A percentile compares a stretch with the other conserved stretches of the same genome.
Evolutionary conservation across 1,284 basidiomycete species (phyloP).

Genomic region (Xerocomus amazonicus): DNA sequence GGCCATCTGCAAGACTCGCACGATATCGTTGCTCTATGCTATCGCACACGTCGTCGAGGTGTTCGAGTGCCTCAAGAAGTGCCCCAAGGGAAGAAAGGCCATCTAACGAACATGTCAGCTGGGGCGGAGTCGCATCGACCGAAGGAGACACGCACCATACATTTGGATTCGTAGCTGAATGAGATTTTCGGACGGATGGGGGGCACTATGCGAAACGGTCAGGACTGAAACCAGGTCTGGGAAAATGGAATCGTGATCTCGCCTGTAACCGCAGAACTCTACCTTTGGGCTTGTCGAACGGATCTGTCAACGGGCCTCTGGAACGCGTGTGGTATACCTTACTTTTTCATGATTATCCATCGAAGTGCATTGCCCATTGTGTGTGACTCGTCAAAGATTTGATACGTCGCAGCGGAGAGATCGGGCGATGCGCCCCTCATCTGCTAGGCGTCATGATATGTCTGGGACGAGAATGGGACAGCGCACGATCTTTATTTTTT

Average conservation of each 20-base stretch:
- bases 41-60: conserved; percentile 72
- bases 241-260: conserved; percentile 26
- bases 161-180: conserved; percentile 97
- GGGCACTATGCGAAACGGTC: conserved; percentile 54
- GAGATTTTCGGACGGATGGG: conserved; percentile 95
- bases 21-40: conserved; percentile 66
- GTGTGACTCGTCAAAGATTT: conserved; percentile 91
- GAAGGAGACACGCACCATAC: conserved; percentile 72
- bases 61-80: conserved; percentile 67
- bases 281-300: conserved; percentile 77
- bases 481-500: conserved; percentile 57
- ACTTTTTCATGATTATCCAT: conserved; percentile 99
- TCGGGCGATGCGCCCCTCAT: conserved; percentile 77
- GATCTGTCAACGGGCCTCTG: neutral
- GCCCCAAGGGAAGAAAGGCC: conserved; percentile 76
- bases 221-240: neutral
- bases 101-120: conserved; percentile 46
- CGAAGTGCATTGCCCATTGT: conserved; percentile 92
- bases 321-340: conserved; percentile 32
- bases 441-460: conserved; percentile 34
- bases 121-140: neutral
- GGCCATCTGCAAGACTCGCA: conserved; percentile 49
- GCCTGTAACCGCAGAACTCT: conserved; percentile 98
- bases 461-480: conserved; percentile 1
- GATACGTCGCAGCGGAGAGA: conserved; percentile 88